These are phyloP conservation scores for Tetrapisispora arboricola DNA, from an alignment of 805 yeast genomes.

Conservation along the genomic window DNA sequence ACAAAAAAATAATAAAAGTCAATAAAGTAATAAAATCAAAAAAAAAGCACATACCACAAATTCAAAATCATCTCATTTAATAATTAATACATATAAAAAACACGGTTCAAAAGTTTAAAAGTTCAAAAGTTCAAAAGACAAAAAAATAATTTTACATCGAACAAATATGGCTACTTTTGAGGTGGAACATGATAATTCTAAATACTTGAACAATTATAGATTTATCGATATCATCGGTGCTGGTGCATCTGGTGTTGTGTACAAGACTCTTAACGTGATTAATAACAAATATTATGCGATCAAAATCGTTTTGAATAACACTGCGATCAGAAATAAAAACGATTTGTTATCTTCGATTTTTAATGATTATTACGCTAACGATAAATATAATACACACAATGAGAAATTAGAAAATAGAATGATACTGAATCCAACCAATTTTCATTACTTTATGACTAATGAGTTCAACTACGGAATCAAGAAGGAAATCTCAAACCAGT, in stretches of 20 bases:
- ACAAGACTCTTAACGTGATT: slow-evolving; percentile 47
- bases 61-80: no score
- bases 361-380: slow-evolving; percentile 1
- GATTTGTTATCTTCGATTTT: slow-evolving; percentile 13
- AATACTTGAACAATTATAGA: slow-evolving; percentile 2
- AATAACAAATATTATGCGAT: slow-evolving; percentile 53
- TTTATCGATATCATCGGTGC: slow-evolving; percentile 38
- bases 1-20: no score
- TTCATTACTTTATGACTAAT: slow-evolving; percentile 17
- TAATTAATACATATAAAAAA: no score
- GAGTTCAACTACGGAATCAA: slow-evolving; percentile 1
- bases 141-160: not conserved
- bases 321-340: slow-evolving; percentile 15
- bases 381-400: slow-evolving; percentile 6
- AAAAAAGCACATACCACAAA: no score
- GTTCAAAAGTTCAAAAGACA: no score
- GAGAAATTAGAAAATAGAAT: slow-evolving; percentile 26
- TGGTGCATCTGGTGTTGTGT: slow-evolving; percentile 81
- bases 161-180: not conserved
- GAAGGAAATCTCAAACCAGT: slow-evolving; percentile 64
- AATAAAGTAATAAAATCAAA: no score
- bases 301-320: slow-evolving; percentile 49
- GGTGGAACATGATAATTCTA: not conserved
- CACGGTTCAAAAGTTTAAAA: no score
- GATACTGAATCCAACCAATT: slow-evolving; percentile 26